phyloP scores from a whole-genome alignment of 2,329 filamentous ascomycete genomes.

The Seiridium cupressi region DNA sequence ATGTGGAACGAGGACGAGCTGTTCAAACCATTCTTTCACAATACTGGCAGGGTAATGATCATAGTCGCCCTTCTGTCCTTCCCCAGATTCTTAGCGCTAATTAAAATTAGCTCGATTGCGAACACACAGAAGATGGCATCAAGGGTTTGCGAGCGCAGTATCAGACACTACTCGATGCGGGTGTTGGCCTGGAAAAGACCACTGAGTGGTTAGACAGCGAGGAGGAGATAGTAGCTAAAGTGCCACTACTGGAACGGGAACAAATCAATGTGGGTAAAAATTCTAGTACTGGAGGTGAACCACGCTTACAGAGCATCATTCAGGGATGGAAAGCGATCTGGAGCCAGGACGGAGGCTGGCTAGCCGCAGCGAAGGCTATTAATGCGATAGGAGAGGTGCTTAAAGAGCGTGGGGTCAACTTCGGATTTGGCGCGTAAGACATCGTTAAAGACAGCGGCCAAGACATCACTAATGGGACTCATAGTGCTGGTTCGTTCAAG shows the following conservation, averaged over 20 bases:
- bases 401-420: constrained; percentile 35
- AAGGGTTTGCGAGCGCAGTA: constrained; percentile 30
- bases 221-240: constrained; percentile 39
- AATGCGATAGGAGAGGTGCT: constrained; percentile 40
- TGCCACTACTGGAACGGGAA: constrained; percentile 35
- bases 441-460: no score
- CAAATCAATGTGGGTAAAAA: constrained; percentile 31
- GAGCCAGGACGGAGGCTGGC: constrained; percentile 42
- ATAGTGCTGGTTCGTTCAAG: constrained; percentile 41
- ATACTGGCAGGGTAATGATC: constrained; percentile 37
- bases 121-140: constrained; percentile 29
- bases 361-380: constrained; percentile 45
- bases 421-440: constrained; percentile 35
- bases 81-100: neutral
- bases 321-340: constrained; percentile 45
- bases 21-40: constrained; percentile 42
- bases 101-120: constrained; percentile 29
- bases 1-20: constrained; percentile 42
- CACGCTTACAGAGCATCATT: neutral
- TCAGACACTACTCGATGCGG: constrained; percentile 28
- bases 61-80: neutral
- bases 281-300: no score
- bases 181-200: constrained; percentile 30
- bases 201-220: constrained; percentile 41
- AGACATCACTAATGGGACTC: neutral